Conservation (phyloP, 1,139 yeast species). For the Pichia sp. region DNA sequence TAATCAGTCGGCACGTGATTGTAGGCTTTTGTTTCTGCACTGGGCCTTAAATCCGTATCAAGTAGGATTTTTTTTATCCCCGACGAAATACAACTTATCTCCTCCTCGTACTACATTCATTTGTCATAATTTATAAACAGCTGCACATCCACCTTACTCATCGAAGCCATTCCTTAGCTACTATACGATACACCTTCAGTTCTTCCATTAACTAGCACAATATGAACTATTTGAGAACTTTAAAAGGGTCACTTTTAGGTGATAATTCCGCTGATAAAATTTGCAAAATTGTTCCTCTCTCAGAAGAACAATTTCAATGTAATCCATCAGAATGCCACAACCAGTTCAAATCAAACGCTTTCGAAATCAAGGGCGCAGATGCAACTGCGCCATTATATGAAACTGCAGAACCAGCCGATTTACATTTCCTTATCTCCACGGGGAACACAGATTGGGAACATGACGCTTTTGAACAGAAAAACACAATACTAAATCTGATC, state of each 20-base stretch:
- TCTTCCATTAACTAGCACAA: background rate
- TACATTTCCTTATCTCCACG: constrained; percentile 75
- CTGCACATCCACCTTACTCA: too few species aligned
- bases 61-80: too few species aligned
- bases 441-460: constrained; percentile 82
- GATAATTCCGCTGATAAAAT: constrained; percentile 13
- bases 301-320: constrained; percentile 38
- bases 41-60: too few species aligned
- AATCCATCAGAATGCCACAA: constrained; percentile 36
- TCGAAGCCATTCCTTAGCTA: too few species aligned
- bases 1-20: too few species aligned
- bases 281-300: constrained; percentile 21
- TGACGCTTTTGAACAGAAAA: constrained; percentile 48
- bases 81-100: too few species aligned
- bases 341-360: constrained; percentile 46
- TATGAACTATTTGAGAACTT: constrained; percentile 10
- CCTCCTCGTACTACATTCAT: too few species aligned
- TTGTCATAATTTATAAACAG: too few species aligned
- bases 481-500: constrained; percentile 36
- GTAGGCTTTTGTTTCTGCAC: too few species aligned
- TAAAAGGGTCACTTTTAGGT: constrained; percentile 7
- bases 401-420: constrained; percentile 57
- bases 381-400: constrained; percentile 49
- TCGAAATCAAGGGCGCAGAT: constrained; percentile 45
- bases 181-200: too few species aligned